These are phyloP conservation scores for Syzygium malaccense DNA, from an alignment of 441 rosid genomes.

Conservation along the genomic window DNA sequence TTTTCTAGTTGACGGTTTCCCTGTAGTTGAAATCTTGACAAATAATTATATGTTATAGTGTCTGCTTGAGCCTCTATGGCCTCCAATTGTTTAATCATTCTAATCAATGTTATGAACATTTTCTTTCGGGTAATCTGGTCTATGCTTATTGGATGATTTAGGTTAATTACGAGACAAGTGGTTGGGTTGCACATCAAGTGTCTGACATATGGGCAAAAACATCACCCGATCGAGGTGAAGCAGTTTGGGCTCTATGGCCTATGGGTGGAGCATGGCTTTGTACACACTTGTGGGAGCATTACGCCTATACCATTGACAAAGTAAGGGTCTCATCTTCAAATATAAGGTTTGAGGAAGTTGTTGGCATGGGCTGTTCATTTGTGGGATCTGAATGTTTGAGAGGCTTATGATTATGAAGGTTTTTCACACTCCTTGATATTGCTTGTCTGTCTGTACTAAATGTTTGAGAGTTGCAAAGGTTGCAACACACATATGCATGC, in stretches of 20 bases:
- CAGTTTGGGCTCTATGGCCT: constrained; percentile 56
- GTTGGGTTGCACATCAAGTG: constrained; percentile 64
- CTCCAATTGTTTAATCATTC: not conserved
- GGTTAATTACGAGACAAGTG: constrained; percentile 54
- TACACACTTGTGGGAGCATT: constrained; percentile 73
- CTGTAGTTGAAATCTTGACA: not conserved
- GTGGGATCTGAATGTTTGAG: not conserved
- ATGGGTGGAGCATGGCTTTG: constrained; percentile 84
- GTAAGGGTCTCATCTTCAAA: constrained; percentile 22
- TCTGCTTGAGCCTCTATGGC: not conserved
- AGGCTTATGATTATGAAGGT: not conserved
- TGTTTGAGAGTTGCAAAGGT: not conserved
- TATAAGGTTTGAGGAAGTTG: not conserved
- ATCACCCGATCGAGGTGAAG: constrained; percentile 36
- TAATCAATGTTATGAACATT: not conserved
- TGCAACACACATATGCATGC: not conserved
- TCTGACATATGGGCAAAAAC: constrained; percentile 74
- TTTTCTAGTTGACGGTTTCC: not conserved
- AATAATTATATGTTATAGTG: not conserved
- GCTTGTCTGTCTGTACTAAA: not conserved
- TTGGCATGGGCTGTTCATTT: not conserved
- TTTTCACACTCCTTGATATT: not conserved
- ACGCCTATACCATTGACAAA: constrained; percentile 44
- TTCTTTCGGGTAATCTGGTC: not conserved
- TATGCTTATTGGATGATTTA: constrained; percentile 12